A percentile compares a stretch with the other conserved stretches of the same genome.
Conservation (phyloP, 2,329 filamentous ascomycete genomes). For the Fusarium burgessii region DNA sequence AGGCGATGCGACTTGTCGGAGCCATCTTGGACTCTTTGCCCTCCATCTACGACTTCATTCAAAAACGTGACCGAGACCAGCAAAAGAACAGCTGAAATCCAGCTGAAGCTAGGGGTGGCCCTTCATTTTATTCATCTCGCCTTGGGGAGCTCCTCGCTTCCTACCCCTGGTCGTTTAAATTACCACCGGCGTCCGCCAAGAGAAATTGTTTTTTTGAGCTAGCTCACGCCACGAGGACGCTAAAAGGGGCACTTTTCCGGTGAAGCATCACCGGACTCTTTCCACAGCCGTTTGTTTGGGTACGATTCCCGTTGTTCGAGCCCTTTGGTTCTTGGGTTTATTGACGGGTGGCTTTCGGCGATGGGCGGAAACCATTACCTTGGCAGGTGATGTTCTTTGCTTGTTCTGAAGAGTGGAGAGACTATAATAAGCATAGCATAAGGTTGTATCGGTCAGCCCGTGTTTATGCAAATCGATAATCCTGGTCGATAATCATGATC, state of each 20-base stretch:
- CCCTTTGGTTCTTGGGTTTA: neutral
- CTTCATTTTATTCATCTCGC: constrained; percentile 46
- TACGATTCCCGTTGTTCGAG: constrained; percentile 19
- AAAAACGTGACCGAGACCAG: constrained; percentile 16
- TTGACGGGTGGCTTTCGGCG: constrained; percentile 10
- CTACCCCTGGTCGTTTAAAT: constrained; percentile 30
- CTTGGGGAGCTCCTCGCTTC: neutral
- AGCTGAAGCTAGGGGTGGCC: constrained; percentile 13
- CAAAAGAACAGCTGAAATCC: neutral
- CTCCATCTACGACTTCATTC: constrained; percentile 34
- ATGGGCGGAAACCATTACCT: neutral
- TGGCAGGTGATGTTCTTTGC: neutral
- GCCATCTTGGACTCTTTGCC: constrained; percentile 41
- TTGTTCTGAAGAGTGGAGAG: constrained; percentile 5
- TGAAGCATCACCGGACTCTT: constrained; percentile 6
- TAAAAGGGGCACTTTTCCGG: constrained; percentile 34
- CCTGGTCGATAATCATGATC: constrained; percentile 15
- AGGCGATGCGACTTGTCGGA: constrained; percentile 41
- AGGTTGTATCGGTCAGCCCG: neutral
- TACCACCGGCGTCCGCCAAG: constrained; percentile 31
- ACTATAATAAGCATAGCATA: constrained; percentile 14
- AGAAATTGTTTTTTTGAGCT: constrained; percentile 33
- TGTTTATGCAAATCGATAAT: constrained; percentile 14
- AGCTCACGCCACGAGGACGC: constrained; percentile 42
- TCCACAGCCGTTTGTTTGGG: constrained; percentile 12